Conservation (phyloP, 495 filamentous ascomycete genomes). For the Neurospora sp. region DNA sequence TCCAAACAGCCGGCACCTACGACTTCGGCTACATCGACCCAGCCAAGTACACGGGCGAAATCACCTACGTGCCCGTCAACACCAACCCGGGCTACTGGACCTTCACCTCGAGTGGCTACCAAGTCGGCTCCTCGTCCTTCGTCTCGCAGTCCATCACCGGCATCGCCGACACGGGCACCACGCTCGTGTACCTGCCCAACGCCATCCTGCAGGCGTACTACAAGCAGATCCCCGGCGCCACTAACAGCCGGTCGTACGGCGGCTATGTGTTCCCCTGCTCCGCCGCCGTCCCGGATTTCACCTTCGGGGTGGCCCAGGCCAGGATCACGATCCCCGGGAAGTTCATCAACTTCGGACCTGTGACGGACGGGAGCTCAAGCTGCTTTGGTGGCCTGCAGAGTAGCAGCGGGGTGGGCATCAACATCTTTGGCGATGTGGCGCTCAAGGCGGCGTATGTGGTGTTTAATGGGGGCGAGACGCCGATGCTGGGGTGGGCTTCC, state of each 20-base stretch:
- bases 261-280: conserved; percentile 67
- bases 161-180: conserved; percentile 68
- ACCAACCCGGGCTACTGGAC: conserved; percentile 61
- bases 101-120: conserved; percentile 54
- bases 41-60: conserved; percentile 50
- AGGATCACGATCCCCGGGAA: conserved; percentile 43
- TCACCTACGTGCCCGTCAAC: conserved; percentile 54
- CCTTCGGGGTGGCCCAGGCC: conserved; percentile 43
- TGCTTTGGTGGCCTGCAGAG: conserved; percentile 61
- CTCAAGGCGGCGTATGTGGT: conserved; percentile 74
- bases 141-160: conserved; percentile 31
- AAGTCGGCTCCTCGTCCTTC: conserved; percentile 39
- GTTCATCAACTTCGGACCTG: conserved; percentile 47
- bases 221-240: conserved; percentile 42
- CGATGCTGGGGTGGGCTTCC: conserved; percentile 50
- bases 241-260: conserved; percentile 40
- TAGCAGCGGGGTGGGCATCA: conserved; percentile 51
- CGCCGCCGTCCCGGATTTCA: conserved; percentile 53
- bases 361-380: conserved; percentile 14
- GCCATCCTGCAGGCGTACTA: conserved; percentile 57
- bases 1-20: conserved; percentile 47
- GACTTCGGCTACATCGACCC: conserved; percentile 68
- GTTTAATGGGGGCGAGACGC: conserved; percentile 40
- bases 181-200: conserved; percentile 54
- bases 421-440: conserved; percentile 72